A percentile compares a stretch with the other conserved stretches of the same genome.
Conservation (phyloP, 1,284 basidiomycete genomes). For the Blastosporella zonata region DNA sequence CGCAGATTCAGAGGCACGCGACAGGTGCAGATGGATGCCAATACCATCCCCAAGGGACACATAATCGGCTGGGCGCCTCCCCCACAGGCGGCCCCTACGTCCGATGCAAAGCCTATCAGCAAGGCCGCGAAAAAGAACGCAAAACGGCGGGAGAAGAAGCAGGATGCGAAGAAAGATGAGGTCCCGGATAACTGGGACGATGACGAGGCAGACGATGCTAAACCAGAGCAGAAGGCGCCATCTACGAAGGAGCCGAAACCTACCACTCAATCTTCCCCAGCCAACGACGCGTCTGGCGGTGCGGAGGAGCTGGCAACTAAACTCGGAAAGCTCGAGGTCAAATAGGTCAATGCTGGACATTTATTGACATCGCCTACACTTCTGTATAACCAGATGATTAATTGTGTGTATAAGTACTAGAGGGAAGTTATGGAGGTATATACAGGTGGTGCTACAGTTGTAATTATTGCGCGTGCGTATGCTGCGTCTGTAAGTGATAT, state of each 20-base stretch:
- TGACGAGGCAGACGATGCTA: constrained; percentile 51
- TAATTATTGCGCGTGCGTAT: constrained; percentile 17
- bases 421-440: constrained; percentile 23
- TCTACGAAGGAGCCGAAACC: neutral
- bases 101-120: constrained; percentile 31
- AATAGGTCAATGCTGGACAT: constrained; percentile 9
- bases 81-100: constrained; percentile 35
- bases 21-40: constrained; percentile 68
- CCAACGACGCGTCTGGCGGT: constrained; percentile 12
- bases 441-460: constrained; percentile 27
- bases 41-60: constrained; percentile 66
- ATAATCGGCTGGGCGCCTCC: constrained; percentile 79
- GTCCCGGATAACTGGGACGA: constrained; percentile 77
- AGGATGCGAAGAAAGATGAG: constrained; percentile 43
- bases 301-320: constrained; percentile 28
- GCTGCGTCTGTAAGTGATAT: constrained; percentile 10
- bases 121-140: constrained; percentile 71
- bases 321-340: constrained; percentile 28
- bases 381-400: constrained; percentile 14
- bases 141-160: constrained; percentile 67
- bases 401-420: constrained; percentile 18
- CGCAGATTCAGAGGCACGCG: constrained; percentile 76
- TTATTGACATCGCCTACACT: neutral
- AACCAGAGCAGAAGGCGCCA: neutral
- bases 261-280: constrained; percentile 10